Evolutionary conservation across 2,329 filamentous ascomycete genomes (phyloP), one percentile per base, ranked within the genome.

Genomic region (Cercospora brassicicola): DNA sequence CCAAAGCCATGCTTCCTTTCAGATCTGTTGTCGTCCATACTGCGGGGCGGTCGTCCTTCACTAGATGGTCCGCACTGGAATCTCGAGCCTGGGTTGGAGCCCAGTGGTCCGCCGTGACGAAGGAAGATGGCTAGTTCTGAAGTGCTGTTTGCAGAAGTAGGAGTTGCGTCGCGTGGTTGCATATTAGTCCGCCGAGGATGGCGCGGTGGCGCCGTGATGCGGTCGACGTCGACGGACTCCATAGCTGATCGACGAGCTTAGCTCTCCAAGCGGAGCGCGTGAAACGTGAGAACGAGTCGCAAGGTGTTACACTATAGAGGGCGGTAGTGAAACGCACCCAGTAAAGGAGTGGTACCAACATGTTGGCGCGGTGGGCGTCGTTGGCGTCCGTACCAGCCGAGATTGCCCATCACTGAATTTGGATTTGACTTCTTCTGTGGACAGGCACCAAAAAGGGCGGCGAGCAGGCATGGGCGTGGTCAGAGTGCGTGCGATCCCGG

Each of bases 131-230:
- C 57, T n/a, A 65, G 30, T 53, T 61, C 64, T 13, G 64, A 65
- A 20, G 57, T 65, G 28, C 42, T 36, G 30, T 65, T 65, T 33
- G 55, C 31, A 53, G 64, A 60, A 51, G 56, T 55, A 26, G 64
- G 57, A 30, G 64, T 65, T 20, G 64, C 64, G 28, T 61, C 64
- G 42, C 64, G 64, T 51, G 64, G 64, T 31, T 65, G 64, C 64
- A 65, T 60, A 15, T 60, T 28, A 31, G 20, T n/a, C 13, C 51
- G 62, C 51, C 62, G 62, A 30, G 61, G 61, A 55, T 42, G 10
- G 51, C 51, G 48, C 31, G 62, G 62, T 45, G 62, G 62, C 31
- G 51, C 51, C 51, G 31, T 59, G 30, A 45, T 30, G 6, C 62
- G 33, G 51, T 64, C 62, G n/a, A 39, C 51, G 33, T 45, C 45